These are phyloP conservation scores for Penicillium sp. DNA, from an alignment of 2,329 filamentous ascomycete genomes.

Conservation along the genomic window DNA sequence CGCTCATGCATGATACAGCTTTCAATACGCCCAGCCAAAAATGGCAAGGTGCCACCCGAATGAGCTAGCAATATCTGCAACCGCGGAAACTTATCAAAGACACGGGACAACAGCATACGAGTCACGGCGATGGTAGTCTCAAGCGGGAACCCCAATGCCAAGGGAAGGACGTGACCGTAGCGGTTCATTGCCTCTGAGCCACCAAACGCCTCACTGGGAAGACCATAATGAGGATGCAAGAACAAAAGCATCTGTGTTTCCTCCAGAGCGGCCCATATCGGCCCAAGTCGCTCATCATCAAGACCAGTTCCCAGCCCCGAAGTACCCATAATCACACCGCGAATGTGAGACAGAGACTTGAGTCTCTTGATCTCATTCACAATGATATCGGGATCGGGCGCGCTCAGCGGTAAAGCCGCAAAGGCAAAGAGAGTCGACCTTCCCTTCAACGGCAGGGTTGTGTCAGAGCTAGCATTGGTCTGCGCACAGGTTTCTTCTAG, in stretches of 20 bases:
- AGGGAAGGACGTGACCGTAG: conserved; percentile 84
- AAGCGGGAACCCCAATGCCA: conserved; percentile 85
- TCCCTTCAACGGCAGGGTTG: conserved; percentile 38
- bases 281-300: conserved; percentile 73
- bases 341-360: conserved; percentile 64
- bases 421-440: conserved; percentile 78
- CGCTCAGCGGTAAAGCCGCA: conserved; percentile 76
- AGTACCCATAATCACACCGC: conserved; percentile 88
- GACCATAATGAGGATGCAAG: conserved; percentile 88
- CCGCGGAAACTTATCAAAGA: conserved; percentile 73
- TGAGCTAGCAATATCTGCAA: conserved; percentile 81
- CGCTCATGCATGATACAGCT: conserved; percentile 84
- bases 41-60: conserved; percentile 84
- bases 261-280: conserved; percentile 71
- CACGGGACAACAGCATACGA: conserved; percentile 81
- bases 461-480: conserved; percentile 32
- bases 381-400: conserved; percentile 62
- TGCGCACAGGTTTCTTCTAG: conserved; percentile 70
- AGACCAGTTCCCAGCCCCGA: conserved; percentile 77
- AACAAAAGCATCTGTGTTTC: conserved; percentile 70
- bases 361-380: conserved; percentile 65
- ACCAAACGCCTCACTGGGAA: conserved; percentile 79
- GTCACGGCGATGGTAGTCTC: conserved; percentile 91
- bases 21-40: conserved; percentile 84
- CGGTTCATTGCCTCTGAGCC: conserved; percentile 68